Conservation (phyloP, 805 yeast species). For the Saturnispora silvae region DNA sequence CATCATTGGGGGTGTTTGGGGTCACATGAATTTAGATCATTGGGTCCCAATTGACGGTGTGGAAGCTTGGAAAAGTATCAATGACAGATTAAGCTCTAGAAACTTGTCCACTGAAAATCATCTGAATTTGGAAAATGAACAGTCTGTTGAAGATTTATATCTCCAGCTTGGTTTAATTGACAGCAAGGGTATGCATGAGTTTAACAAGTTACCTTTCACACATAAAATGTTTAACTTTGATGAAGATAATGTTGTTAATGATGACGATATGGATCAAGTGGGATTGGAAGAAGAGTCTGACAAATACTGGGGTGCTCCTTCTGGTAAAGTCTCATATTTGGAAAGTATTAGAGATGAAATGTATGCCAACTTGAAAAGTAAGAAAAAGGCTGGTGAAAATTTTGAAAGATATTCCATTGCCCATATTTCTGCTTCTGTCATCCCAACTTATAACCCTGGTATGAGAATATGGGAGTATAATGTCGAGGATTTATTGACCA, state of each 20-base stretch:
- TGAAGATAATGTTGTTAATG: constrained; percentile 13
- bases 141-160: constrained; percentile 11
- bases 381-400: constrained; percentile 30
- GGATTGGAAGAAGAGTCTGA: constrained; percentile 14
- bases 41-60: constrained; percentile 66
- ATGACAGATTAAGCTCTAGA: constrained; percentile 8
- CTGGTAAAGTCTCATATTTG: constrained; percentile 57
- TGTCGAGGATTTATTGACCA: constrained; percentile 20
- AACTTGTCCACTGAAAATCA: constrained; percentile 15
- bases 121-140: constrained; percentile 12
- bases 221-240: background rate
- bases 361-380: constrained; percentile 40
- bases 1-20: constrained; percentile 73
- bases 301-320: constrained; percentile 54
- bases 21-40: constrained; percentile 88
- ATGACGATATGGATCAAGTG: too few relatives aligned
- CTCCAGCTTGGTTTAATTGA: constrained; percentile 5
- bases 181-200: background rate
- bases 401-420: constrained; percentile 59
- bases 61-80: constrained; percentile 49
- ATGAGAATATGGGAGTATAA: constrained; percentile 83
- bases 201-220: constrained; percentile 6
- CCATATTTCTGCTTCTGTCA: constrained; percentile 60
- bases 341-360: constrained; percentile 41
- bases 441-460: constrained; percentile 82